Base-by-base conservation (phyloP, 495 filamentous ascomycete species). In the Penicillium cinerascens region DNA sequence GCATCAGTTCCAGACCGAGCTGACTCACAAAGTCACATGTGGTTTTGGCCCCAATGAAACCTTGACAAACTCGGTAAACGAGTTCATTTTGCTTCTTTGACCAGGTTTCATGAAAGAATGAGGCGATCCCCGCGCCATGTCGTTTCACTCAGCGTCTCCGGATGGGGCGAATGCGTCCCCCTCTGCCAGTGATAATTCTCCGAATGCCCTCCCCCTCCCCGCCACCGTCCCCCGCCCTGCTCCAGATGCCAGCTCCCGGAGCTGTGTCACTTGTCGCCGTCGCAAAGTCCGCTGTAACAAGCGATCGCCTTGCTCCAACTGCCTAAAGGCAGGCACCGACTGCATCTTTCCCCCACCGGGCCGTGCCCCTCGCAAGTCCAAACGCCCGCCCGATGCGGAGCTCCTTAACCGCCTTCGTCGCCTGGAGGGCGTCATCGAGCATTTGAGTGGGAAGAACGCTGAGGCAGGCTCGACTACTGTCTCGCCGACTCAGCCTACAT, bases 231-330 rank as follows among this genome's bases (percentile, higher is more conserved):
- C 61, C 40, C 53, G 42, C 47, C 40, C 58, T 36, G 9, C 51
- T 29, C 13, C 50, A 23, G 58, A 61, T 43, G 46, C 55, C 35
- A 87, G 84, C 59, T 78, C 85, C 8, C 79, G 90, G 49, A 91
- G 87, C 55, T 96, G 91, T 67, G 82, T 90, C 2, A 93, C 88
- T 23, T 96, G 91, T 64, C 80, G 90, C 20, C 82, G 85, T 53
- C 77, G 91, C 42, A 96, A 96, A 66, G 89, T 93, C 4, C 85
- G 86, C 49, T 96, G 91, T 69, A 89, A 97, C 73, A 95, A 95
- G 68, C 75, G 82, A 39, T 72, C 78, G 60, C 90, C 91, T 5
- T 96, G 91, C 70, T 84, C 84, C 45, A 95, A 96, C 61, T 96
- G 91, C 68, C 78, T 79, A 43, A 85, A 85, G 60, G 86, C 85